Conservation (phyloP, 371 early-diverging fungal species). For the Mortierella sp. region DNA sequence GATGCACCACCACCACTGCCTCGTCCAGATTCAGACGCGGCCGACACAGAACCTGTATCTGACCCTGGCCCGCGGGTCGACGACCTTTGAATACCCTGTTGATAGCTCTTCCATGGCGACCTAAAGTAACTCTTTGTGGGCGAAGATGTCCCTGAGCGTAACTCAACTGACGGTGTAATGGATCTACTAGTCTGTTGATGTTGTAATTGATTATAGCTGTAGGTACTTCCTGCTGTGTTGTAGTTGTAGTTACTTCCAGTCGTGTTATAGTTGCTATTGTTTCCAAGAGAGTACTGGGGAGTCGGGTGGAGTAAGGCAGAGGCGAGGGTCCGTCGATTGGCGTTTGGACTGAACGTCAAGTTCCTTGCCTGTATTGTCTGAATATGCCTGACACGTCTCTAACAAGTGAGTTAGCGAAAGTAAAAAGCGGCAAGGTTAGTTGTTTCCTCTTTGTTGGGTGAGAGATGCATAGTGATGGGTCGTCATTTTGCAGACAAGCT, state of each 20-base stretch:
- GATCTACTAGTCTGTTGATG: constrained; percentile 31
- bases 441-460: not conserved
- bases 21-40: constrained; percentile 53
- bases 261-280: constrained; percentile 13
- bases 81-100: constrained; percentile 33
- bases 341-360: constrained; percentile 49
- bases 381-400: constrained; percentile 53
- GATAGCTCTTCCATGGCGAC: constrained; percentile 51
- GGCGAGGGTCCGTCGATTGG: constrained; percentile 45
- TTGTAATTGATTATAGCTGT: constrained; percentile 19
- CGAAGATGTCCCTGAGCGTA: constrained; percentile 48
- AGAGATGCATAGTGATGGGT: not conserved
- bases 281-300: constrained; percentile 10
- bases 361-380: constrained; percentile 48
- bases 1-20: constrained; percentile 14
- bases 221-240: not conserved
- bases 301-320: constrained; percentile 27
- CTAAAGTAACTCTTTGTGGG: constrained; percentile 54
- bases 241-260: not conserved
- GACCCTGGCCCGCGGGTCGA: constrained; percentile 44
- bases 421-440: not conserved
- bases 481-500: not conserved
- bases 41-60: constrained; percentile 49
- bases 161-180: constrained; percentile 38
- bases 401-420: not conserved